These are phyloP conservation scores for Cerioporus squamosus DNA, from an alignment of 1,284 basidiomycete species.

Conservation along the genomic window DNA sequence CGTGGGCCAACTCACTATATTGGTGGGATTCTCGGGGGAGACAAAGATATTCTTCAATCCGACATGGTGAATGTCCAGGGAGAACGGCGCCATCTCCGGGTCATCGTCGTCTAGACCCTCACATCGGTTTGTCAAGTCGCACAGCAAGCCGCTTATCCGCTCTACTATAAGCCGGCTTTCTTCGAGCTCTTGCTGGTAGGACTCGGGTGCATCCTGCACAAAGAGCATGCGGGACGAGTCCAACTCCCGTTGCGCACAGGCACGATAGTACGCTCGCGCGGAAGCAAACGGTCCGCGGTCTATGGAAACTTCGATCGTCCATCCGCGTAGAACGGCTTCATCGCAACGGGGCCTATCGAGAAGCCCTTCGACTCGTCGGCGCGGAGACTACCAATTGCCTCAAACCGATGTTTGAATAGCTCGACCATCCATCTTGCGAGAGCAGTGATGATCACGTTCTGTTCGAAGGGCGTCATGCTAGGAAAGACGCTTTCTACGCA, in stretches of 20 bases:
- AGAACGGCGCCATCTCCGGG: slow-evolving; percentile 33
- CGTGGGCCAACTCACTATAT: slow-evolving; percentile 30
- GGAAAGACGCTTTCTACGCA: slow-evolving; percentile 33
- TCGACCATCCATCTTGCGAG: slow-evolving; percentile 37
- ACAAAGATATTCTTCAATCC: slow-evolving; percentile 37
- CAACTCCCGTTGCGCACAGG: slow-evolving; percentile 40
- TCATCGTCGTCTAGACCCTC: slow-evolving; percentile 38
- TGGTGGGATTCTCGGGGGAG: slow-evolving; percentile 29
- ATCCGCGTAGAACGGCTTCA: slow-evolving; percentile 34
- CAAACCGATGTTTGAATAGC: slow-evolving; percentile 31
- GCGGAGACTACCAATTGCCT: slow-evolving; percentile 35
- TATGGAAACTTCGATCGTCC: slow-evolving; percentile 34
- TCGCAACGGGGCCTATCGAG: slow-evolving; percentile 32
- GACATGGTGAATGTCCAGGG: slow-evolving; percentile 37
- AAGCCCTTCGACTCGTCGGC: slow-evolving; percentile 11
- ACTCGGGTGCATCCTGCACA: slow-evolving; percentile 34
- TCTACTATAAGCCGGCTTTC: slow-evolving; percentile 36
- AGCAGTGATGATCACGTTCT: slow-evolving; percentile 32
- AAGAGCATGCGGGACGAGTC: slow-evolving; percentile 36
- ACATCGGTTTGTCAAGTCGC: slow-evolving; percentile 34
- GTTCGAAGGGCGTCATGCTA: slow-evolving; percentile 27
- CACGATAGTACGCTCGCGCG: slow-evolving; percentile 35
- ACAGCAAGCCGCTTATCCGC: slow-evolving; percentile 34
- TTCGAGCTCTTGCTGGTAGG: slow-evolving; percentile 37
- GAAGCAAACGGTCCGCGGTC: slow-evolving; percentile 37